Percentiles rank a stretch among this genome's conserved stretches.
phyloP scores from a whole-genome alignment of 805 yeast genomes.

The Wickerhamiella australiensis region DNA sequence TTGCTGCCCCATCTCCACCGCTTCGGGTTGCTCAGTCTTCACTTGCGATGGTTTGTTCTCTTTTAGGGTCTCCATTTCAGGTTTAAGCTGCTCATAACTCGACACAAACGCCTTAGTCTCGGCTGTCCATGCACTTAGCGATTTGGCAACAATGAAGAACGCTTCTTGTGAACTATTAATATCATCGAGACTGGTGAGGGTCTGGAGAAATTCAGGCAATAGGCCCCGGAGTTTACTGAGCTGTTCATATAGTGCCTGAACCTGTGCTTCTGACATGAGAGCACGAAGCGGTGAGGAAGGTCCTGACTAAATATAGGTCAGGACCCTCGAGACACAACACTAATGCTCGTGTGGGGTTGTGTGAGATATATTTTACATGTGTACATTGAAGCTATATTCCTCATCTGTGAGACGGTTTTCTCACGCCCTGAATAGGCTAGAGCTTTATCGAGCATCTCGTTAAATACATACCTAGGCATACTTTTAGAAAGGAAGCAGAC shows the following conservation, averaged over 20 bases:
- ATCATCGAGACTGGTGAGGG: constrained; percentile 5
- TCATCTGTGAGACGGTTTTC: too few species aligned
- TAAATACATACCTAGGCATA: too few species aligned
- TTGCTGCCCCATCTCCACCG: neutral
- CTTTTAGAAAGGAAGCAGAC: too few species aligned
- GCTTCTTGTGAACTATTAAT: neutral
- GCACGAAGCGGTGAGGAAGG: neutral
- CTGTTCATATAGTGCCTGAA: constrained; percentile 8
- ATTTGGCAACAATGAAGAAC: constrained; percentile 1
- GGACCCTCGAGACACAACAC: constrained; percentile 26
- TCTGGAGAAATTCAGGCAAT: constrained; percentile 9
- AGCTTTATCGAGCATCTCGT: too few species aligned
- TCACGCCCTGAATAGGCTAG: too few species aligned
- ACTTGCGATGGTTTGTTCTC: neutral
- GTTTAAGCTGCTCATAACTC: constrained; percentile 5
- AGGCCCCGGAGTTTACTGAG: constrained; percentile 1
- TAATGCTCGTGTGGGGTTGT: constrained; percentile 78
- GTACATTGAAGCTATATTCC: too few species aligned
- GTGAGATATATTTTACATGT: too few species aligned
- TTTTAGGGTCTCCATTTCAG: neutral
- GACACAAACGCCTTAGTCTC: constrained; percentile 2
- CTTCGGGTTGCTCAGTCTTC: neutral
- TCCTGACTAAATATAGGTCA: neutral
- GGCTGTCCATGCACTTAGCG: constrained; percentile 9
- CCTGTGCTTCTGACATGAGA: constrained; percentile 6